Base-by-base conservation (phyloP, 2,329 filamentous ascomycete species). In the Ascochyta pisi region DNA sequence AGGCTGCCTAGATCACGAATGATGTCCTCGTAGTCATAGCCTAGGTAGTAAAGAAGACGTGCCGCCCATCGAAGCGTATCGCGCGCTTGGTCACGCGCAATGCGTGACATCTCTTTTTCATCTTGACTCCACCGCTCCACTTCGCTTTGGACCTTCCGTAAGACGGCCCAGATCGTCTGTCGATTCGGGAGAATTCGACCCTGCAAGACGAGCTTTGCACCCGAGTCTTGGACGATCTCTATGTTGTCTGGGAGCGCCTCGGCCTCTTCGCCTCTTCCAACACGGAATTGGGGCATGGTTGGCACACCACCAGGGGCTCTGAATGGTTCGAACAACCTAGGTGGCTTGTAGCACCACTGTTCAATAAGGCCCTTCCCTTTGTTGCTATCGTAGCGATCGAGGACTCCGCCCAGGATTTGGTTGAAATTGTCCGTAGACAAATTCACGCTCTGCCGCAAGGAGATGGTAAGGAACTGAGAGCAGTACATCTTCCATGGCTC, bases 341-440 rank as follows among this genome's bases (percentile, higher is more conserved):
- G 60, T 2, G 63, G 46, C 10, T 47, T 55, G 45, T 73, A 66
- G 60, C 73, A 75, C 78, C 83, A 86, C 33, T 69, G 71, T 9
- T 80, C 68, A 52, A 83, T 82, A 31, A 86, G 61, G 4, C 64
- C 71, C 53, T 75, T 79, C 54, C 82, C 86, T 31, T 75, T 75
- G 9, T 60, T 51, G 53, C 78, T 81, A 50, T 81, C 82, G 42
- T 81, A 78, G 0, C 75, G 74, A 26, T 81, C 77, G 3, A 84
- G 79, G 8, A 86, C 75, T n/a, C 82, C 83, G 39, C 79, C 75
- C 6, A 89, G 80, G 6, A 86, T 58, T 16, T 67, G 64, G 57
- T 85, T 82, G 76, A 86, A 86, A 6, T 80, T 70, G 3, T 69
- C 65, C 0, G 76, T 63, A 15, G 66, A 65, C 12, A 76, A 61